These are phyloP conservation scores for Calonectria pteridis DNA, from an alignment of 2,329 filamentous ascomycete species.

Conservation along the genomic window DNA sequence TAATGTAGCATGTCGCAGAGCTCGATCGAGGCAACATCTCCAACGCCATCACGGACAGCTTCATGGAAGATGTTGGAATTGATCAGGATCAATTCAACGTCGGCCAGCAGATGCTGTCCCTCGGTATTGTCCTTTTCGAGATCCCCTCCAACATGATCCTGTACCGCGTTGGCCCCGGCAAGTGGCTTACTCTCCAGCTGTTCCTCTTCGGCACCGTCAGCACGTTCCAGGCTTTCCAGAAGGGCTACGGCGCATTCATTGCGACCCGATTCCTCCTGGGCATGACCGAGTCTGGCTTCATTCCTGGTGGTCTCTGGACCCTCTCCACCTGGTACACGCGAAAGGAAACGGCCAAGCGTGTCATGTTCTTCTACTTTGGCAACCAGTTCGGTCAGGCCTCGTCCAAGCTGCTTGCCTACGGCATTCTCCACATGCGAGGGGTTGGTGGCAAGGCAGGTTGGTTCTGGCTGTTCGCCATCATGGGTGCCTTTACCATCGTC, in stretches of 20 bases:
- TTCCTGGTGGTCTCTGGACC: constrained; percentile 64
- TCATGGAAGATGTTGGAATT: constrained; percentile 63
- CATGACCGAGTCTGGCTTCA: constrained; percentile 66
- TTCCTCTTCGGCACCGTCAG: constrained; percentile 66
- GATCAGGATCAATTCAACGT: constrained; percentile 65
- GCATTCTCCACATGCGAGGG: constrained; percentile 63
- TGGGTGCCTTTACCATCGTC: constrained; percentile 65
- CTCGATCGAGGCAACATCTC: constrained; percentile 58
- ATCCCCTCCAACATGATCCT: constrained; percentile 54
- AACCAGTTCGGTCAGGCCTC: constrained; percentile 61
- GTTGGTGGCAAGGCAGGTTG: constrained; percentile 63
- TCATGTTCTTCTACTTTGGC: constrained; percentile 68
- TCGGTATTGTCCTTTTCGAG: constrained; percentile 62
- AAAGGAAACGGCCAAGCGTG: constrained; percentile 63
- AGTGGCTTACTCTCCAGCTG: constrained; percentile 66
- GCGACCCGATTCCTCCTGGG: constrained; percentile 65
- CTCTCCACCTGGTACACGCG: constrained; percentile 68
- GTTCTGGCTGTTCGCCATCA: constrained; percentile 68
- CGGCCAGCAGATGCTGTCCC: constrained; percentile 63
- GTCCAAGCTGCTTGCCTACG: constrained; percentile 56
- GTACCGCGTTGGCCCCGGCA: constrained; percentile 56
- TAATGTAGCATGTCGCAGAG: constrained; percentile 39
- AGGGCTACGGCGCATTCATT: constrained; percentile 60
- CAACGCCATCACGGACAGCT: constrained; percentile 62
- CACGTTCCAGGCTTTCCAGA: constrained; percentile 67